Base-by-base conservation (phyloP, 768 basidiomycete species). In the Leccinum disarticulatum region DNA sequence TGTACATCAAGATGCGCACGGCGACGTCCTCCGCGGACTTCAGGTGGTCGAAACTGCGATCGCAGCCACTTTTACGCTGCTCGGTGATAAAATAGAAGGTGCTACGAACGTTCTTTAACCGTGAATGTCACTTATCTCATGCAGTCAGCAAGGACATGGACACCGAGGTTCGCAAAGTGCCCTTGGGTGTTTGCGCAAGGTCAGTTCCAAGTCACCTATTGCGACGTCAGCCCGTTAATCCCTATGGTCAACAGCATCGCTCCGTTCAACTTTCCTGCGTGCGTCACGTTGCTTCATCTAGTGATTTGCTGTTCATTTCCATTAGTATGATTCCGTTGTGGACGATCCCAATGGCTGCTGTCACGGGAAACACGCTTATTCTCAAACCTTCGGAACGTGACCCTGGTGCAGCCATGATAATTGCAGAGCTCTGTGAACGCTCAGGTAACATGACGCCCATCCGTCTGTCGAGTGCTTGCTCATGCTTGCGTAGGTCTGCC, bases 301-400 rank as follows among this genome's bases (percentile, higher is more conserved):
- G 36, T 52, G 27, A 27, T 27, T 54, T 9, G 28, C 11, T 36
- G 10, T 51, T 66, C 33, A 66, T 52, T 43, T 30, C 35, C 28
- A 48, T 22, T 62, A 91, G 90, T 5, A 96, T 96, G 94, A 98
- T 98, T 67, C 96, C 95, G 0, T 80, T 98, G 7, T 98, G 96
- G 96, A 88, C 93, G 0, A 95, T 98, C 64, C 90, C 90, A 48
- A 87, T 94, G 83, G 91, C 94, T 17, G 79, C 86, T 25, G 87
- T 87, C 10, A 95, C 93, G 0, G 96, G 96, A 33, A 99, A 99
- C 68, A 94, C 96, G 0, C 81, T 99, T 46, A 82, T 99, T 60
- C 79, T 99, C 61, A 99, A 99, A 69, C 96, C 96, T 19, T 95
- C 92, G 2, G 96, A 99, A 72, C 87, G 96, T 27, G 95, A 97